A percentile compares a stretch with the other conserved stretches of the same genome.
Evolutionary conservation across 495 filamentous ascomycete species (phyloP).

Genomic region (Penicillium odoratum): DNA sequence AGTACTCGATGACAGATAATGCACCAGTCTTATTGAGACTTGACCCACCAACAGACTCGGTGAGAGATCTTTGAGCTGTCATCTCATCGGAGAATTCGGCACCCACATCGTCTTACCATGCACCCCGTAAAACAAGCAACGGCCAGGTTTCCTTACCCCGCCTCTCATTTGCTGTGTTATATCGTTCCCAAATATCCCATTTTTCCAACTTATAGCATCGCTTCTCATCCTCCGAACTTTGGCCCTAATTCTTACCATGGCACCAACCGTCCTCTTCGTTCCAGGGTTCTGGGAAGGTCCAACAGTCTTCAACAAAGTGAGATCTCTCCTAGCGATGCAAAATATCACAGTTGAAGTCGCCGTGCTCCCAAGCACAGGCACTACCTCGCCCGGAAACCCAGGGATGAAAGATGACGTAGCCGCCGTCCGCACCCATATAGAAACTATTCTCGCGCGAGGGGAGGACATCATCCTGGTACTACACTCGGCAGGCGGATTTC

Average conservation of each 20-base stretch:
- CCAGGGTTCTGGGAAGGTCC: conserved; percentile 38
- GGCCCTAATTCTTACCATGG: conserved; percentile 9
- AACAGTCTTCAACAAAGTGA: conserved; percentile 20
- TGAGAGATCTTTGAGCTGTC: no score
- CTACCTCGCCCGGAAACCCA: conserved; percentile 20
- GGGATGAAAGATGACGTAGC: conserved; percentile 23
- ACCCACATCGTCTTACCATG: no score
- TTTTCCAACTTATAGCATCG: no score
- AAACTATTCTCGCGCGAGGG: conserved; percentile 8
- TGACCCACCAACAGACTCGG: no score
- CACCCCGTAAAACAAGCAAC: no score
- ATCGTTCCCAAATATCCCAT: no score
- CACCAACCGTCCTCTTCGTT: conserved; percentile 27
- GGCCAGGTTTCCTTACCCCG: no score
- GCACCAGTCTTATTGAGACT: no score
- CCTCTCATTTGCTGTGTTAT: no score
- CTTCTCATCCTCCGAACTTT: no score
- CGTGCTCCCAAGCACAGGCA: conserved; percentile 25
- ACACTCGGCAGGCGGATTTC: conserved; percentile 41
- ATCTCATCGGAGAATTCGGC: no score
- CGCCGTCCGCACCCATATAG: conserved; percentile 20
- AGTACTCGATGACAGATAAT: no score
- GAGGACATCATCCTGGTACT: conserved; percentile 38
- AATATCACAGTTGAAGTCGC: conserved; percentile 16
- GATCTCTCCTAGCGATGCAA: conserved; percentile 10